Evolutionary conservation across 371 early-diverging fungal genomes (phyloP), one percentile per base, ranked within the genome.

Genomic region (Mortierella sp.): DNA sequence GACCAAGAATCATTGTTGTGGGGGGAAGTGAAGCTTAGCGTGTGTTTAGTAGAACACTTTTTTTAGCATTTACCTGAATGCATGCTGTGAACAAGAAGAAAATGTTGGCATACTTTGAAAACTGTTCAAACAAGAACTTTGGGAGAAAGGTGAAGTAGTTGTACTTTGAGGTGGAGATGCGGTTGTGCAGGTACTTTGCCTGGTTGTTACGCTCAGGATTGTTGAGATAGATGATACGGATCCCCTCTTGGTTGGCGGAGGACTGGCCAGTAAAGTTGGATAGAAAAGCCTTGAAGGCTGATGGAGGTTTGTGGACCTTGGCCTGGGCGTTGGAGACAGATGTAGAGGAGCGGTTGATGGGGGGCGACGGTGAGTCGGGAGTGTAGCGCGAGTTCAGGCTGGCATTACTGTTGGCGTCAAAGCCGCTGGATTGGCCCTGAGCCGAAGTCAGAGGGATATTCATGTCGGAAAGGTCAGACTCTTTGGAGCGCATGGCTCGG

Each of bases 31-130:
- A n/a, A n/a, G n/a, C n/a, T n/a, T n/a, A n/a, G n/a, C n/a, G n/a
- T n/a, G n/a, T n/a, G n/a, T n/a, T n/a, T n/a, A n/a, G n/a, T n/a
- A n/a, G n/a, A n/a, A n/a, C n/a, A n/a, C n/a, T n/a, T n/a, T n/a
- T n/a, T n/a, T n/a, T n/a, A n/a, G n/a, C n/a, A 34, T 34, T 51
- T 85, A 89, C 91, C 86, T 95, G 95, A 60, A 95, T 94, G 54
- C 88, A 87, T 16, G 93, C 90, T 19, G 94, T 94, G 66, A 97
- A 91, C 63, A 97, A 83, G 85, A 98, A 98, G 80, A 97, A 98
- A 25, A 98, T 63, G 81, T 98, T 98, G 60, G 95, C 95, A 73
- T 94, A 92, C 80, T 96, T 96, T 34, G 94, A 93, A 62, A 97
- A 94, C 81, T 98, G 97, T 78, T 95, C 96, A 51, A 89, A 93